These are phyloP conservation scores for Stagonosporopsis cucurbitacearum DNA, from an alignment of 2,329 filamentous ascomycete species.

Conservation along the genomic window DNA sequence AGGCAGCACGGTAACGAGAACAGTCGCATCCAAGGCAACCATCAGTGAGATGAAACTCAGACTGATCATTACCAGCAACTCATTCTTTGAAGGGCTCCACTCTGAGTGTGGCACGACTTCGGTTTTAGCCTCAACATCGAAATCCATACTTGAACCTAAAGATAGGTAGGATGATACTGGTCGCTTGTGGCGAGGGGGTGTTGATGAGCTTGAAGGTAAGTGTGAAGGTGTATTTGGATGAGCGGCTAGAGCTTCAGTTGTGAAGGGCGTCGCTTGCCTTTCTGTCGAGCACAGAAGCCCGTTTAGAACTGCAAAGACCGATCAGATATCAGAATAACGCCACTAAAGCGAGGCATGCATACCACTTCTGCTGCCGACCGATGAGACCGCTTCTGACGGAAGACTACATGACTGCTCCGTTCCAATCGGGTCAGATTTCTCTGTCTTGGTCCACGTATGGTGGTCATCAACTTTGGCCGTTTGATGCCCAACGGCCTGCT, in stretches of 20 bases:
- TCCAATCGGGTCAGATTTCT: not conserved
- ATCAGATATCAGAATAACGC: conserved; percentile 2
- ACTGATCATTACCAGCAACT: conserved; percentile 39
- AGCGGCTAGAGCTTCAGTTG: not conserved
- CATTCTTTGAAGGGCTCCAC: conserved; percentile 26
- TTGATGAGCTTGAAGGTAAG: not conserved
- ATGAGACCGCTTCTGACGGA: not conserved
- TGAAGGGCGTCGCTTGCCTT: conserved; percentile 3
- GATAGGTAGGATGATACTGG: conserved; percentile 8
- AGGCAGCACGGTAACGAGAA: conserved; percentile 38
- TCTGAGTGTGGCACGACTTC: not conserved
- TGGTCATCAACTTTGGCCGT: not conserved
- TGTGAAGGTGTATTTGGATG: not conserved
- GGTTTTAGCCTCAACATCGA: conserved; percentile 23
- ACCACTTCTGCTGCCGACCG: not conserved
- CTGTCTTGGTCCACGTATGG: conserved; percentile 3
- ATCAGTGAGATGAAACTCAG: conserved; percentile 38
- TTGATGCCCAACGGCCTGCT: not conserved
- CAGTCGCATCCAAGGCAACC: conserved; percentile 41
- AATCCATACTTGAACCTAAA: conserved; percentile 6
- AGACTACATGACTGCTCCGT: not conserved
- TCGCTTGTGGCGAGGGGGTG: not conserved
- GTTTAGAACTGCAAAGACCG: not conserved
- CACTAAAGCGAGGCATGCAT: conserved; percentile 1
- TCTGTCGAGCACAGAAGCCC: not conserved